Conservation (phyloP, 2,329 filamentous ascomycete genomes). For the Fusarium graminum region DNA sequence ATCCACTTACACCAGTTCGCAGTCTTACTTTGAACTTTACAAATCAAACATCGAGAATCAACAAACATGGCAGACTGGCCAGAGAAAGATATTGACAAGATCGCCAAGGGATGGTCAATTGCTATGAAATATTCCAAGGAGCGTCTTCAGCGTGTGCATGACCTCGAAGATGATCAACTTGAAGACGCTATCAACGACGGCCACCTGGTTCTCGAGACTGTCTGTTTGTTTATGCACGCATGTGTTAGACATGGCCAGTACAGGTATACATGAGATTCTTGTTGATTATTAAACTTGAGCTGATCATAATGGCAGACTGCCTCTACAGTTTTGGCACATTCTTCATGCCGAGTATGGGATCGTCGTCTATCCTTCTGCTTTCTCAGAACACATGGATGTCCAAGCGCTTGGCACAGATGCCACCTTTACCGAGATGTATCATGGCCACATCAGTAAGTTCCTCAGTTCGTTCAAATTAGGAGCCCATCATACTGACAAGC, state of each 20-base stretch:
- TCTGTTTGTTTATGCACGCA: constrained; percentile 57
- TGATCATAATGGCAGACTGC: constrained; percentile 48
- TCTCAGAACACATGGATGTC: constrained; percentile 54
- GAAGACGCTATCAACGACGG: constrained; percentile 52
- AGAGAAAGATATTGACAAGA: constrained; percentile 53
- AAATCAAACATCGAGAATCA: background rate
- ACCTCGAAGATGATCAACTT: constrained; percentile 52
- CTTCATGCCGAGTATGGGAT: constrained; percentile 57
- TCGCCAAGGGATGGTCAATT: constrained; percentile 56
- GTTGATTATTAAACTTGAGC: background rate
- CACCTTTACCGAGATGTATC: constrained; percentile 56
- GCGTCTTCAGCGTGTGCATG: constrained; percentile 51
- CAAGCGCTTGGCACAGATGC: constrained; percentile 52
- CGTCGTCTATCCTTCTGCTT: constrained; percentile 57
- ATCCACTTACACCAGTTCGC: constrained; percentile 8
- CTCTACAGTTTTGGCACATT: constrained; percentile 56
- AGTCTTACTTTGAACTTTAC: background rate
- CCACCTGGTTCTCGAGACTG: constrained; percentile 55
- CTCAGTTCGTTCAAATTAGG: background rate
- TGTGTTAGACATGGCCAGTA: constrained; percentile 56
- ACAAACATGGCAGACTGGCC: constrained; percentile 44
- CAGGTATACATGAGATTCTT: constrained; percentile 45
- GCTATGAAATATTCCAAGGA: constrained; percentile 55
- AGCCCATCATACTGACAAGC: constrained; percentile 9
- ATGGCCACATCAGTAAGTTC: constrained; percentile 54